Evolutionary conservation across 2,329 filamentous ascomycete species (phyloP).

Genomic region (Uncinocarpus reesii): DNA sequence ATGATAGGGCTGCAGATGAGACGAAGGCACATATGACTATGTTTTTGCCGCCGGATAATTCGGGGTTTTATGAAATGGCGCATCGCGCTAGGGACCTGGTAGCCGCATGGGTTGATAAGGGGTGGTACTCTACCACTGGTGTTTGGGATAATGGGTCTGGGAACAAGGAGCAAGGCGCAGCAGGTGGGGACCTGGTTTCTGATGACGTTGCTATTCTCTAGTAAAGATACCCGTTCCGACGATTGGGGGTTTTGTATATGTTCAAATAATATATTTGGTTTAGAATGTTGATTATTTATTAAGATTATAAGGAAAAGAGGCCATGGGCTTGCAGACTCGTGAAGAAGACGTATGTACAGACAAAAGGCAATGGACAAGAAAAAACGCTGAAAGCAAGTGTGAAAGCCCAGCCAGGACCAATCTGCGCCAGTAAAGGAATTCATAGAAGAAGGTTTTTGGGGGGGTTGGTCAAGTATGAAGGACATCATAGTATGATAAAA

Average conservation of each 20-base stretch:
- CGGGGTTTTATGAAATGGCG: constrained; percentile 35
- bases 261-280: no score
- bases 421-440: background rate
- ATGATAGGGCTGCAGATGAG: constrained; percentile 71
- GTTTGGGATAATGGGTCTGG: background rate
- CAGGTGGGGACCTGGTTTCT: background rate
- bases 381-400: background rate
- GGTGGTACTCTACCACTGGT: constrained; percentile 26
- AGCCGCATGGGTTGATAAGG: constrained; percentile 32
- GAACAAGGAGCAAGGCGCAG: background rate
- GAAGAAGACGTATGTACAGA: constrained; percentile 5
- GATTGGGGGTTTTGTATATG: no score
- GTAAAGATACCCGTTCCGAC: no score
- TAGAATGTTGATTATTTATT: constrained; percentile 4
- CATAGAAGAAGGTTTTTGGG: constrained; percentile 1
- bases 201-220: background rate
- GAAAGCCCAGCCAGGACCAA: background rate
- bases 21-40: constrained; percentile 60
- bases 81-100: constrained; percentile 31
- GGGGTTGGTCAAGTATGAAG: background rate
- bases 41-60: constrained; percentile 38
- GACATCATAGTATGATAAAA: background rate
- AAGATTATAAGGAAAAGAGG: constrained; percentile 1
- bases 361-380: background rate
- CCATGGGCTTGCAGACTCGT: background rate